Base-by-base conservation (phyloP, 306 rosid species). In the Adenanthera pavonina region DNA sequence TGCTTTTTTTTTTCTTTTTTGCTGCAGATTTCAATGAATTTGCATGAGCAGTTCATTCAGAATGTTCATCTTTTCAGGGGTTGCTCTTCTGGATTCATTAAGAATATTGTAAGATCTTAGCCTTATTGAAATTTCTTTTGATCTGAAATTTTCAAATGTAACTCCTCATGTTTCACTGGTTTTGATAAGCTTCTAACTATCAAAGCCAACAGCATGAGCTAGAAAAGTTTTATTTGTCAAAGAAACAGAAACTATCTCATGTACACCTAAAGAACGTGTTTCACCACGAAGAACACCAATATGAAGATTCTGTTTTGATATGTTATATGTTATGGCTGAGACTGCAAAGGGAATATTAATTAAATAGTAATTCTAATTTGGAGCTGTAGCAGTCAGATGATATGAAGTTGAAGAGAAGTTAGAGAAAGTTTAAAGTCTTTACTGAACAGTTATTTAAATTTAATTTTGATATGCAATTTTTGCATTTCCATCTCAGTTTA, bases 11-110 rank as follows among this genome's bases (percentile, higher is more conserved):
- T 25, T 25, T 25, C 30, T 25, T 25, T 25, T 25, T 25, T 25
- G 30, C 30, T 80, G 84, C 85, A 89, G 96, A 84, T 91, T 82
- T 87, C 88, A 36, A 80, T 88, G 64, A 85, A 75, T 75, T 84
- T 91, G 67, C 85, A 91, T 66, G 91, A 86, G 82, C 77, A 88
- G 8, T 85, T 77, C 78, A 59, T 91, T 80, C 80, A 88, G 64
- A 62, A 84, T 69, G 92, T 85, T 78, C 48, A 73, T 57, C 83
- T 91, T 69, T 89, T 89, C 83, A 89, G 76, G 73, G 91, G 89
- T 5, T 91, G 93, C 83, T 89, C 96, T 25, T 13, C 40, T 2
- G 91, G 85, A 79, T 89, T 89, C 89, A 84, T 91, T n/a, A 91
- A 85, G 84, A 89, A 84, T 71, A 85, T 88, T 73, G 92, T 91